phyloP scores from a whole-genome alignment of 495 filamentous ascomycete species.

The Tuber melanosporum region DNA sequence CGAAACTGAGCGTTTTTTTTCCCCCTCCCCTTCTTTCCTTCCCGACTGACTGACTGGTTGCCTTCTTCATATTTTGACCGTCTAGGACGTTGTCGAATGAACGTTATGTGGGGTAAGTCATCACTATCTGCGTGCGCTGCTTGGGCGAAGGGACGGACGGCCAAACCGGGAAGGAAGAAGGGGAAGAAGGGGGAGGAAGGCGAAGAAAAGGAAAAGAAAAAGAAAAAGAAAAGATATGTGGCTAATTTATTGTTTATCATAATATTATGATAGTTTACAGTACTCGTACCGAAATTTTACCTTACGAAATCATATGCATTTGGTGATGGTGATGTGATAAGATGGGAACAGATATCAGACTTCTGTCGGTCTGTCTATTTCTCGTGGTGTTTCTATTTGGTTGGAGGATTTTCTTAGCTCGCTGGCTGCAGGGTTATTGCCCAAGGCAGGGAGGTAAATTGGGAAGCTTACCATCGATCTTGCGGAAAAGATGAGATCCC shows the following conservation, averaged over 20 bases:
- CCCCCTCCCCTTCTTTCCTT: background rate
- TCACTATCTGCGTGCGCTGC: background rate
- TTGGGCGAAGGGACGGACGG: background rate
- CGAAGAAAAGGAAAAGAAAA: background rate
- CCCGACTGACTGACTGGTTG: background rate
- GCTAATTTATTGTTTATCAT: background rate
- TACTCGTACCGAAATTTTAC: background rate
- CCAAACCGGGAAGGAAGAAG: background rate
- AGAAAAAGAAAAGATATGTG: background rate
- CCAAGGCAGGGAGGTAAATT: background rate
- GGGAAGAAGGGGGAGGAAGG: background rate
- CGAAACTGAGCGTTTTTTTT: slow-evolving; percentile 1
- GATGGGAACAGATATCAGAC: background rate
- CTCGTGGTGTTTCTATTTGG: slow-evolving; percentile 2
- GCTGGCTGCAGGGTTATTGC: background rate
- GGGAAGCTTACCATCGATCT: slow-evolving; percentile 22
- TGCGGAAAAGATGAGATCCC: slow-evolving; percentile 34
- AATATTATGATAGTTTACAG: background rate
- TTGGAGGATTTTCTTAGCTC: slow-evolving; percentile 7
- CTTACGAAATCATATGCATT: background rate
- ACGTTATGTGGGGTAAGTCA: slow-evolving; percentile 2
- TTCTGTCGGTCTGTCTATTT: background rate
- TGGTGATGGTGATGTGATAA: slow-evolving; percentile 2
- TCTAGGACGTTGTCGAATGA: background rate
- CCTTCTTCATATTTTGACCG: background rate